Conservation (phyloP, 257 asterid genomes). For the Plectranthus barbatus region DNA sequence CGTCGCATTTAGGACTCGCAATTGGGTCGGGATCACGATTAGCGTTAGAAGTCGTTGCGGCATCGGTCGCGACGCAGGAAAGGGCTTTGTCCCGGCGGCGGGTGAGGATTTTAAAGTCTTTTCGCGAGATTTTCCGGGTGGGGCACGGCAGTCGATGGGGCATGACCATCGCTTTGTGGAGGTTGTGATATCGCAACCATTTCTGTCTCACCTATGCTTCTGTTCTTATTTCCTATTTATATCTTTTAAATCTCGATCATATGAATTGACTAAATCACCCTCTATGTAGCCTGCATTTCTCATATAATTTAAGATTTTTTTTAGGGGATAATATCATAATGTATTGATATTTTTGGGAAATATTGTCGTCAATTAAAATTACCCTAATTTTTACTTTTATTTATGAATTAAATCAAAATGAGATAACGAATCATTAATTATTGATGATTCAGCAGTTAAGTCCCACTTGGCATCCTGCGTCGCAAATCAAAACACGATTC, state of each 20-base stretch:
- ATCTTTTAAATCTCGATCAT: background rate
- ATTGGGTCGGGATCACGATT: conserved; percentile 24
- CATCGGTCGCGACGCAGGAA: conserved; percentile 32
- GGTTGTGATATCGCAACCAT: conserved; percentile 84
- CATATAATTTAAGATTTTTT: too few relatives aligned
- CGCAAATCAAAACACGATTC: too few relatives aligned
- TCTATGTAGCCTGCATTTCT: too few relatives aligned
- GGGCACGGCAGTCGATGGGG: conserved; percentile 70
- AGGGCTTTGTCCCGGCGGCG: conserved; percentile 74
- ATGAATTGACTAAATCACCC: background rate
- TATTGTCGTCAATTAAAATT: too few relatives aligned
- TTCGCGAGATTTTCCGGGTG: conserved; percentile 45
- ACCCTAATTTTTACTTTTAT: too few relatives aligned
- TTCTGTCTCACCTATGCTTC: background rate
- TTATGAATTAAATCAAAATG: too few relatives aligned
- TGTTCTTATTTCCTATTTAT: background rate
- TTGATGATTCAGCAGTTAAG: too few relatives aligned
- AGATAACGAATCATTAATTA: too few relatives aligned
- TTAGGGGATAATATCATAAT: too few relatives aligned
- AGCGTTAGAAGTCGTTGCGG: conserved; percentile 37
- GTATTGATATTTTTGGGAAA: too few relatives aligned
- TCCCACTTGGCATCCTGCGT: too few relatives aligned
- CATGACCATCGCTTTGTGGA: conserved; percentile 59
- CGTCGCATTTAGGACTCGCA: background rate
- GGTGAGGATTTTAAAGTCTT: conserved; percentile 51